These are phyloP conservation scores for Psilocybe subaeruginosa DNA, from an alignment of 768 basidiomycete genomes.

Conservation along the genomic window DNA sequence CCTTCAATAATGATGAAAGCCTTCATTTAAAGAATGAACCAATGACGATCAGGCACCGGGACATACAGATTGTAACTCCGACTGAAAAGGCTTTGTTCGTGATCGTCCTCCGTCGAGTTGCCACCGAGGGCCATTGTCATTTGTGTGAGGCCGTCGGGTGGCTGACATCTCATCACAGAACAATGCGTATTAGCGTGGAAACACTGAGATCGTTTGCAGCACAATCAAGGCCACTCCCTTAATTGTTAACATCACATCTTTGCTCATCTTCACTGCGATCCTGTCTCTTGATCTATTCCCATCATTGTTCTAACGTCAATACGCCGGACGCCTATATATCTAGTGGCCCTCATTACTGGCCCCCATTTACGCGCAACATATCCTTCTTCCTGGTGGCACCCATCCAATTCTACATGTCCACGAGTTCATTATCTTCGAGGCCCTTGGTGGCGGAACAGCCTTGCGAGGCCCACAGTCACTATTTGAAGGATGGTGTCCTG, in stretches of 20 bases:
- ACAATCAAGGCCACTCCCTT: too few relatives aligned
- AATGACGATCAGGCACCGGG: too few relatives aligned
- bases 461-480: background rate
- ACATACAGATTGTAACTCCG: background rate
- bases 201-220: background rate
- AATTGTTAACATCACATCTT: too few relatives aligned
- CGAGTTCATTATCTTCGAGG: too few relatives aligned
- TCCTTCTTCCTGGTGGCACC: background rate
- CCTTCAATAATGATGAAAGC: too few relatives aligned
- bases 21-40: too few relatives aligned
- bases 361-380: background rate
- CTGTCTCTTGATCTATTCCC: too few relatives aligned
- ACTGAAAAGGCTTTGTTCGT: background rate
- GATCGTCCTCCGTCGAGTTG: background rate
- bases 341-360: background rate
- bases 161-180: background rate
- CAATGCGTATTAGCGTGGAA: background rate
- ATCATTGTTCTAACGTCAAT: too few relatives aligned
- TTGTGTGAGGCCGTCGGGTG: background rate
- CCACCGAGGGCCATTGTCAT: background rate
- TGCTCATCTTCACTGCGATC: too few relatives aligned
- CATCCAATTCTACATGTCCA: too few relatives aligned
- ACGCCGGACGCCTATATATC: background rate
- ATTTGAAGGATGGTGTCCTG: background rate
- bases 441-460: background rate